These are phyloP conservation scores for Casuarina glauca DNA, from an alignment of 306 rosid genomes.

Conservation along the genomic window DNA sequence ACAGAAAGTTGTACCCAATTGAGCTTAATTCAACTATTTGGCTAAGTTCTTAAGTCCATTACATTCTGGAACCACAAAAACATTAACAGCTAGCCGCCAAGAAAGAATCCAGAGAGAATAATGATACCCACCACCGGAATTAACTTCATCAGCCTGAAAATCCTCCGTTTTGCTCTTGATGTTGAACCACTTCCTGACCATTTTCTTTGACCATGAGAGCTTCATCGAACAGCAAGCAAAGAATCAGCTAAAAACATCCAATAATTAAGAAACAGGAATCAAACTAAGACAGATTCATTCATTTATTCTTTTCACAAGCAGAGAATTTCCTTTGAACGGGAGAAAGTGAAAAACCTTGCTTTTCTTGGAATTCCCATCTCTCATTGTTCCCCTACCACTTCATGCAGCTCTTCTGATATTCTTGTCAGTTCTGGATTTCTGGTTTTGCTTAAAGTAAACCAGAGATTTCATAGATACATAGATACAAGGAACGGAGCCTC, in stretches of 20 bases:
- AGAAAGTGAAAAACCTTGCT: conserved; percentile 70
- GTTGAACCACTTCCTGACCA: conserved; percentile 96
- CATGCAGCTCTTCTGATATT: conserved; percentile 49
- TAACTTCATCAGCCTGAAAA: conserved; percentile 66
- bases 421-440: conserved; percentile 28
- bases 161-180: conserved; percentile 87
- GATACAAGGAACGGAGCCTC: conserved; percentile 26
- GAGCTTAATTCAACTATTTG: no score
- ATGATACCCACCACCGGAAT: conserved; percentile 64
- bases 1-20: background rate
- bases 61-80: no score
- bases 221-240: conserved; percentile 49
- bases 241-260: conserved; percentile 45
- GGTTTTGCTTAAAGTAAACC: conserved; percentile 33
- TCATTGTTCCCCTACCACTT: conserved; percentile 78
- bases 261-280: conserved; percentile 10
- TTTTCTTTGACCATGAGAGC: conserved; percentile 99
- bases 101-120: conserved; percentile 23
- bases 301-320: conserved; percentile 23
- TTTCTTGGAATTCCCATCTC: conserved; percentile 84
- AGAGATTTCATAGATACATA: conserved; percentile 31
- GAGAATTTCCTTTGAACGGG: background rate
- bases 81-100: conserved; percentile 12
- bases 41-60: background rate
- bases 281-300: conserved; percentile 26